A percentile compares a stretch with the other conserved stretches of the same genome.
These are phyloP conservation scores for Climacium dendroides DNA, from an alignment of 225 moss, liverwort and hornwort species.

Conservation along the genomic window DNA sequence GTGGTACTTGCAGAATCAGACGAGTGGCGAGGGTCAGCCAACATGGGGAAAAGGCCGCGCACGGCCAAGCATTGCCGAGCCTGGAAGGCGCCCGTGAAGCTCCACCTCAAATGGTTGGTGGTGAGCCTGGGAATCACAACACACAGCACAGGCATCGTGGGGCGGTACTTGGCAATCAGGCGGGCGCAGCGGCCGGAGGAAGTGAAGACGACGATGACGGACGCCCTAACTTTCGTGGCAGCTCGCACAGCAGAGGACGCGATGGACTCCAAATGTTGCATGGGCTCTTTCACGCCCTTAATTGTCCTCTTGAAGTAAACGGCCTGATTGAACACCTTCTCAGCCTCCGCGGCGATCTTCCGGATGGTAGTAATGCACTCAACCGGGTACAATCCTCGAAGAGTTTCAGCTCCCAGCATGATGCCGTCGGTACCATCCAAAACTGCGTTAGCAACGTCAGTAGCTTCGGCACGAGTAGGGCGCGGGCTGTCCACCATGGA, in stretches of 20 bases:
- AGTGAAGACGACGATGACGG: conserved; percentile 65
- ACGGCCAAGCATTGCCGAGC: conserved; percentile 52
- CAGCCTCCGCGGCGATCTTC: conserved; percentile 84
- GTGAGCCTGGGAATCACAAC: conserved; percentile 55
- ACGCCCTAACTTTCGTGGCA: conserved; percentile 47
- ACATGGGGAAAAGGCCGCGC: conserved; percentile 50
- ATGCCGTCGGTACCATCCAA: conserved; percentile 88
- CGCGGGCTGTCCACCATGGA: conserved; percentile 92
- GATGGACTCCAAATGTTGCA: conserved; percentile 85
- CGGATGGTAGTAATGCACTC: conserved; percentile 74
- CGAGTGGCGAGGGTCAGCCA: conserved; percentile 52
- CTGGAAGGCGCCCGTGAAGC: conserved; percentile 54
- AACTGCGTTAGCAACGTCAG: conserved; percentile 88
- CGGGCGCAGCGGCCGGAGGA: conserved; percentile 57
- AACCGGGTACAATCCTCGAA: conserved; percentile 78
- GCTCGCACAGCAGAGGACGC: conserved; percentile 79
- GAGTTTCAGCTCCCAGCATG: conserved; percentile 76
- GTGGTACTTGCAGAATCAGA: conserved; percentile 67
- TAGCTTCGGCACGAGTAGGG: conserved; percentile 88
- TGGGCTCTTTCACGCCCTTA: conserved; percentile 68
- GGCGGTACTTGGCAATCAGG: conserved; percentile 49
- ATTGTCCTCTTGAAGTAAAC: conserved; percentile 79
- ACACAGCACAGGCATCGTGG: conserved; percentile 50
- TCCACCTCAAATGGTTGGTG: conserved; percentile 45
- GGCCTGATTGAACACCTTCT: conserved; percentile 90